Evolutionary conservation across 179 eudicot species (phyloP), one percentile per base, ranked within the genome.

Genomic region (Heliamphora pulchella): DNA sequence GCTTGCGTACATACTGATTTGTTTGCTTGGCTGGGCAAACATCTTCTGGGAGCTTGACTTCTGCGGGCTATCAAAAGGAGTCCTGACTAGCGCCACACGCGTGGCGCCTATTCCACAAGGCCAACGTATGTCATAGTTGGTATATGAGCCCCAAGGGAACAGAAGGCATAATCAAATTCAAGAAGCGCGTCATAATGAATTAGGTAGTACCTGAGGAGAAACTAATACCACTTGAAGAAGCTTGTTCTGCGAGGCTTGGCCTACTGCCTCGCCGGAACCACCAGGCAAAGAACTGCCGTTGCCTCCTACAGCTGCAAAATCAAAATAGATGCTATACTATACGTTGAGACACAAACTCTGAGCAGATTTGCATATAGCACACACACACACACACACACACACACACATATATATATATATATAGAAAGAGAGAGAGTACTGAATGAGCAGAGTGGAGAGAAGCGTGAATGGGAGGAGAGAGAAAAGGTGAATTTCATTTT

Each of bases 181-280:
- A n/a, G n/a, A n/a, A n/a, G n/a, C n/a, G n/a, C n/a, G n/a, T n/a
- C n/a, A n/a, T n/a, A n/a, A n/a, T n/a, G n/a, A n/a, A n/a, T 20
- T 46, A 13, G n/a, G 55, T n/a, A 17, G 18, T 75, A 95, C 98
- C 97, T 93, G 97, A 47, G 98, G 98, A 78, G 97, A 93, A 69
- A 95, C 94, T 82, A 95, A 86, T 8, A 95, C 97, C 72, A 95
- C 97, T 86, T 95, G 97, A 87, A 95, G 97, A 80, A 91, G 63
- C 62, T 84, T 87, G 68, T 80, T 78, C 54, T 48, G 79, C 0
- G 88, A 31, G 59, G 17, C 81, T 53, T 79, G 74, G 9, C 80
- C 64, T 11, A 80, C 69, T 18, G 74, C 82, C 43, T 50, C 87
- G 17, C 86, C 86, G 48, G 67, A 82, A 22, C 84, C 87, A 76